Evolutionary conservation across 495 filamentous ascomycete genomes (phyloP), one percentile per base, ranked within the genome.

Genomic region (Sordaria brevicollis): DNA sequence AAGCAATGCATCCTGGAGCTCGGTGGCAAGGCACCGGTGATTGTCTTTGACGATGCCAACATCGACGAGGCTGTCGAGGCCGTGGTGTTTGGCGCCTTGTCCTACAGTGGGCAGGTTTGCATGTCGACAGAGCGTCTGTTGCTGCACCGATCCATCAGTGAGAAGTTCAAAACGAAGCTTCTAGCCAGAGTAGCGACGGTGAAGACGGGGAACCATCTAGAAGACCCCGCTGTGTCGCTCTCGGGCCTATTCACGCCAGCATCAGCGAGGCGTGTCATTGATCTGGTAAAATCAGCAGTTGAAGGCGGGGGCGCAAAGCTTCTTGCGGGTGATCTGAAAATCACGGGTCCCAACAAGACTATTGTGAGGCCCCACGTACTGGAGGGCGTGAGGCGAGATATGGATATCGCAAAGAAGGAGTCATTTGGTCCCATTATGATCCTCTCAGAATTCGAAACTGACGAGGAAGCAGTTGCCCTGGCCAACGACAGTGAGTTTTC

Each of bases 221-320:
- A 87, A 70, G 72, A 83, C 2, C 76, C 81, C 6, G 72, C 83
- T 6, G 74, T 79, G 1, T 75, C 83, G 1, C 79, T 81, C 15
- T 87, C 87, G 10, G 81, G 85, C 0, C 81, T 91, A 5, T 83
- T 91, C 31, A 82, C 81, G 19, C 68, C 83, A 0, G 83, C 83
- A 1, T 83, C 82, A 3, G 86, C 88, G 31, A 76, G 82, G 34
- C 89, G 89, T 69, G 86, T 87, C 69, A 80, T 85, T 72, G 79
- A 78, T 13, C 75, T 92, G 1, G 79, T 91, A 29, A 71, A 80
- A 1, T 81, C 85, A 62, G 90, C 89, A 3, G 78, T 89, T 3
- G 21, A 57, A 5, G 77, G 80, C 15, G 69, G 70, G 17, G 79
- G 79, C 49, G 78, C 79, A 8, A 77, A 66, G 35, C 54, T 79